Evolutionary conservation across 2,329 filamentous ascomycete genomes (phyloP).

Genomic region (Xylariomycetidae sp.): DNA sequence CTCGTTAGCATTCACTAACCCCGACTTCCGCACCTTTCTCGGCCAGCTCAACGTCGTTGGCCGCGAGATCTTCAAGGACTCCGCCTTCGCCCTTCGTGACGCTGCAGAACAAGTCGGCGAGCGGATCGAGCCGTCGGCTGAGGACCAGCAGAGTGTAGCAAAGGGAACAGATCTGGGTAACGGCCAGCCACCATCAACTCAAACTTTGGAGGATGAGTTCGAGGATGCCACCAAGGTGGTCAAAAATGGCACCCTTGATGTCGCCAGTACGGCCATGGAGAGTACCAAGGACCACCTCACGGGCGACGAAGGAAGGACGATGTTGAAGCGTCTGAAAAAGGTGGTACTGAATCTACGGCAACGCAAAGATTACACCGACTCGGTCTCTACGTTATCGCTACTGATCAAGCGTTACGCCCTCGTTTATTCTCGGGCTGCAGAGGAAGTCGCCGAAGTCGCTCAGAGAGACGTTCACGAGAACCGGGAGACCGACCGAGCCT

Average conservation of each 20-base stretch:
- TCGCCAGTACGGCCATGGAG: constrained; percentile 43
- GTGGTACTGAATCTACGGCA: constrained; percentile 68
- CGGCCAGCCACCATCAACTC: constrained; percentile 41
- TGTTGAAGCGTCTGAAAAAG: constrained; percentile 70
- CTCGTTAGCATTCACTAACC: constrained; percentile 80
- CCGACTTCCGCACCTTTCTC: constrained; percentile 82
- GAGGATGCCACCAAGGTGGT: constrained; percentile 50
- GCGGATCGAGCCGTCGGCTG: constrained; percentile 61
- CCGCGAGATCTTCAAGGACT: constrained; percentile 80
- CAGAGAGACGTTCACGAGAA: constrained; percentile 70
- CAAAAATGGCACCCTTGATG: constrained; percentile 33
- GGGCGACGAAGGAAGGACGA: constrained; percentile 64
- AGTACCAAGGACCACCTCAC: constrained; percentile 70
- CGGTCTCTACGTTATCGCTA: constrained; percentile 70
- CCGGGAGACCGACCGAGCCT: constrained; percentile 64
- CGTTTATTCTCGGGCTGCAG: constrained; percentile 67
- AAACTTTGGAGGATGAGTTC: constrained; percentile 57
- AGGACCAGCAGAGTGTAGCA: constrained; percentile 51
- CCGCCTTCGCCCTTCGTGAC: constrained; percentile 70
- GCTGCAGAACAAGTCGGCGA: constrained; percentile 70
- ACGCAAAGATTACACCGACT: constrained; percentile 77
- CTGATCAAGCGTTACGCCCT: constrained; percentile 74
- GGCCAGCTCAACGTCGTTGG: constrained; percentile 73
- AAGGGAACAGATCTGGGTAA: constrained; percentile 22
- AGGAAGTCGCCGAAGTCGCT: constrained; percentile 59